Conservation (phyloP, 2,329 filamentous ascomycete genomes). For the Penicillium sp. region DNA sequence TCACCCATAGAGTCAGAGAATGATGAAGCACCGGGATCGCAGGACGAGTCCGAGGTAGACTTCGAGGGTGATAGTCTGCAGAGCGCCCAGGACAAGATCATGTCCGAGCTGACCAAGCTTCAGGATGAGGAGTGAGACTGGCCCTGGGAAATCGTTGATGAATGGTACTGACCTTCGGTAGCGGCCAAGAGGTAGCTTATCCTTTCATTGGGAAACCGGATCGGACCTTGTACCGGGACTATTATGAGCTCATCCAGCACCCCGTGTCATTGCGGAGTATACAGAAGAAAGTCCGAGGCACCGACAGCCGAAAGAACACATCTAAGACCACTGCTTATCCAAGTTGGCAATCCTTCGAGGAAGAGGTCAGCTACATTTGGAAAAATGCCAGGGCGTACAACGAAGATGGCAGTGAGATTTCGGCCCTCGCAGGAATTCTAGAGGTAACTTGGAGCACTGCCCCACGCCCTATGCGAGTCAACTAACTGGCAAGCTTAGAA, state of each 20-base stretch:
- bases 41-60: constrained; percentile 56
- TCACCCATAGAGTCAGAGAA: constrained; percentile 24
- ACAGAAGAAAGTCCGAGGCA: constrained; percentile 74
- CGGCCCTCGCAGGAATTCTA: constrained; percentile 72
- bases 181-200: constrained; percentile 68
- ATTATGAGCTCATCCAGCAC: constrained; percentile 80
- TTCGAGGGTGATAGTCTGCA: constrained; percentile 78
- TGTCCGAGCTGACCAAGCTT: constrained; percentile 62
- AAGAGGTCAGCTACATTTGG: constrained; percentile 81
- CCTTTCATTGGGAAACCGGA: constrained; percentile 79
- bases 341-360: constrained; percentile 78
- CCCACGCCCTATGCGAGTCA: neutral
- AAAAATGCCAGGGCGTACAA: constrained; percentile 87
- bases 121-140: constrained; percentile 44
- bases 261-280: constrained; percentile 78
- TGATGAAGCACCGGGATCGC: constrained; percentile 8
- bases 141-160: constrained; percentile 6
- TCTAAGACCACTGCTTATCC: constrained; percentile 70
- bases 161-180: constrained; percentile 27
- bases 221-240: constrained; percentile 72
- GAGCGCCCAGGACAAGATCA: constrained; percentile 81
- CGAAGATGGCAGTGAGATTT: constrained; percentile 86
- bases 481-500: constrained; percentile 50
- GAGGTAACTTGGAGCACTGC: constrained; percentile 58
- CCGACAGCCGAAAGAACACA: constrained; percentile 66